Conservation (phyloP, 140 eudicot genomes). For the Erigeron philadelphicus region DNA sequence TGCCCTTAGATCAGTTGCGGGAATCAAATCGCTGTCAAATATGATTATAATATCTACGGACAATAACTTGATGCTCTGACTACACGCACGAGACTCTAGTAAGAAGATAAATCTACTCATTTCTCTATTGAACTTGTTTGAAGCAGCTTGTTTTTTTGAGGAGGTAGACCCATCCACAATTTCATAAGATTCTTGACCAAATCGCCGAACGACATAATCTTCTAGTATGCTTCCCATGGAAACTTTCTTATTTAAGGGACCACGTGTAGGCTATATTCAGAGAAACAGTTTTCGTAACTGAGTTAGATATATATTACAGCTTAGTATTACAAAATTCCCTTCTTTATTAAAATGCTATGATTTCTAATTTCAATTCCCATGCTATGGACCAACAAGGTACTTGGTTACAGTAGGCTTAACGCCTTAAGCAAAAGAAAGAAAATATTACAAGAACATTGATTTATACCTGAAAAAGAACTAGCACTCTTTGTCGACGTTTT, state of each 20-base stretch:
- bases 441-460: not conserved
- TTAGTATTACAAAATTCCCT: not conserved
- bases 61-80: conserved; percentile 43
- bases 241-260: conserved; percentile 21
- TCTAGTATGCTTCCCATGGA: conserved; percentile 53
- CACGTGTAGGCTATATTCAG: conserved; percentile 42
- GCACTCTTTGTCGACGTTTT: conserved; percentile 44
- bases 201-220: conserved; percentile 48
- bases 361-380: no score
- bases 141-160: conserved; percentile 54
- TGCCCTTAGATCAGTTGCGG: conserved; percentile 55
- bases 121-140: conserved; percentile 55
- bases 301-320: not conserved
- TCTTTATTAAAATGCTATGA: no score
- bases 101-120: conserved; percentile 52
- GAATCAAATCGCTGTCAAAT: conserved; percentile 67
- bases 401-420: no score
- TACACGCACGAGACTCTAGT: conserved; percentile 56
- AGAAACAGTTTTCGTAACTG: not conserved
- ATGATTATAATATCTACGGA: conserved; percentile 62
- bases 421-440: not conserved
- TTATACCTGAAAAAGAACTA: conserved; percentile 81
- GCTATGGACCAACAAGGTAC: no score
- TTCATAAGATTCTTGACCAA: conserved; percentile 59
- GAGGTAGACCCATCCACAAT: conserved; percentile 19